These are phyloP conservation scores for Exophiala alcalophila DNA, from an alignment of 2,329 filamentous ascomycete genomes.

Conservation along the genomic window DNA sequence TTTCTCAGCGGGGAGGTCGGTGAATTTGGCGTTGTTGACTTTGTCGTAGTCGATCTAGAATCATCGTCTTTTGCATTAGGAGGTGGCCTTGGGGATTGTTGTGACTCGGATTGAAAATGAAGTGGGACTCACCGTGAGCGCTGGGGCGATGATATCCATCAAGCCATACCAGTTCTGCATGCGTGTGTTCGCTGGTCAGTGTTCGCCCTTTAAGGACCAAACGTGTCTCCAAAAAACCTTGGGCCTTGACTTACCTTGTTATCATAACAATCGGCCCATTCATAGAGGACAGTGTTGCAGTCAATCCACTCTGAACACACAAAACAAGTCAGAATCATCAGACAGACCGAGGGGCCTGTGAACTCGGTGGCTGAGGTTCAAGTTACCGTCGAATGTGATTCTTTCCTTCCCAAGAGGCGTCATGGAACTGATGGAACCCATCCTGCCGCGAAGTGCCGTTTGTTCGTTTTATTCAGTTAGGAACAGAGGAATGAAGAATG, in stretches of 20 bases:
- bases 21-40: conserved; percentile 45
- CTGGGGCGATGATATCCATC: conserved; percentile 1
- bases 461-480: too few relatives aligned
- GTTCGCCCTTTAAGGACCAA: too few relatives aligned
- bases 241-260: neutral
- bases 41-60: conserved; percentile 10
- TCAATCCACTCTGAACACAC: conserved; percentile 1
- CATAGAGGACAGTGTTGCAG: neutral
- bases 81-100: too few relatives aligned
- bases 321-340: neutral
- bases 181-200: neutral
- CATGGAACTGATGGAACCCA: conserved; percentile 1
- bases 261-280: conserved; percentile 1
- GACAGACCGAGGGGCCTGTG: neutral
- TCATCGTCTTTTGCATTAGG: too few relatives aligned
- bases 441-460: too few relatives aligned
- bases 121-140: neutral
- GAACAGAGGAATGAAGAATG: too few relatives aligned
- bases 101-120: neutral
- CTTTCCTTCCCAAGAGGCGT: neutral
- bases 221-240: too few relatives aligned
- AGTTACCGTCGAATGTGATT: neutral
- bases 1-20: conserved; percentile 66
- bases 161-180: neutral
- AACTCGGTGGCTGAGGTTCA: too few relatives aligned